A percentile compares a stretch with the other conserved stretches of the same genome.
Evolutionary conservation across 345 rosid genomes (phyloP).

Genomic region (Bruguiera sexangula): DNA sequence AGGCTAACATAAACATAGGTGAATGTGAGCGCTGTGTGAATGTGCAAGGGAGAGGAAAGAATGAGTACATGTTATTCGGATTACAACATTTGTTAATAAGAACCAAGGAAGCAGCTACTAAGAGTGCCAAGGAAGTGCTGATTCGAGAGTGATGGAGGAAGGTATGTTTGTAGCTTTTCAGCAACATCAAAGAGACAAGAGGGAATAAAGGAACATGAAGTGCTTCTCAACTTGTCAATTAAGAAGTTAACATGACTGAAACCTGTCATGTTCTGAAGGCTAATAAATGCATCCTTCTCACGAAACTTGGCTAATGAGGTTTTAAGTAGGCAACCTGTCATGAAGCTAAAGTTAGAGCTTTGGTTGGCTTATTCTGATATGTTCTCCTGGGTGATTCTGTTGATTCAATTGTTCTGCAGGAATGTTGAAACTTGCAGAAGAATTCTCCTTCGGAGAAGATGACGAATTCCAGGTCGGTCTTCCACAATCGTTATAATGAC

Average conservation of each 20-base stretch:
- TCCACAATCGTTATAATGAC: too few relatives aligned
- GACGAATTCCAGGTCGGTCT: too few relatives aligned
- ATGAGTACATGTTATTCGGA: too few relatives aligned
- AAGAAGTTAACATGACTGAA: too few relatives aligned
- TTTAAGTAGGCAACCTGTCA: background rate
- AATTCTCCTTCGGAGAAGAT: background rate
- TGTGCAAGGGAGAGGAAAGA: too few relatives aligned
- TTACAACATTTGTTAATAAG: conserved; percentile 23
- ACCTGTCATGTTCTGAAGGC: too few relatives aligned
- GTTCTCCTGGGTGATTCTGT: background rate
- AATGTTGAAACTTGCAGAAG: conserved; percentile 5
- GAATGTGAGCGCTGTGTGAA: too few relatives aligned
- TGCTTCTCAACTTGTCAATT: too few relatives aligned
- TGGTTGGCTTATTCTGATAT: conserved; percentile 2
- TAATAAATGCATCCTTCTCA: background rate
- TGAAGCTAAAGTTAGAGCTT: background rate
- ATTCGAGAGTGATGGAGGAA: conserved; percentile 12
- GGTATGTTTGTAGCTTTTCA: background rate
- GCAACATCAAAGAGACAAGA: background rate
- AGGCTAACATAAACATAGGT: background rate
- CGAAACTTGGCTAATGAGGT: background rate
- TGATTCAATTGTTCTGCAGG: conserved; percentile 3
- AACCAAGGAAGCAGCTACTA: conserved; percentile 12
- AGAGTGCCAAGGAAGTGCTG: conserved; percentile 10
- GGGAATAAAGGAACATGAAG: too few relatives aligned